A percentile compares a stretch with the other conserved stretches of the same genome.
Conservation (phyloP, 306 rosid genomes). For the Cicer bijugum region DNA sequence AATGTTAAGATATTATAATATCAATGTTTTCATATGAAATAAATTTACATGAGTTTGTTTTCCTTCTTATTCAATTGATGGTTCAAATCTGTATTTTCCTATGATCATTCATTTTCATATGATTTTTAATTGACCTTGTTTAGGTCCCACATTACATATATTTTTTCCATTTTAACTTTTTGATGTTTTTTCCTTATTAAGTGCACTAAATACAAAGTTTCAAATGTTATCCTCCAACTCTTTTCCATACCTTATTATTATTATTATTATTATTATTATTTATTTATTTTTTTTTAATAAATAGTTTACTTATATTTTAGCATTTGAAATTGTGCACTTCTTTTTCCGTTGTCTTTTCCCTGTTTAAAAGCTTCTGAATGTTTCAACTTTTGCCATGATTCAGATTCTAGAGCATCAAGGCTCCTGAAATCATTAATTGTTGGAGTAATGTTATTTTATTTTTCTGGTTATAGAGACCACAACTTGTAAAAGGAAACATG, state of each 20-base stretch:
- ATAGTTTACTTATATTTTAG: constrained; percentile 10
- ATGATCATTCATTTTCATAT: constrained; percentile 18
- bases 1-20: neutral
- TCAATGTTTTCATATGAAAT: constrained; percentile 10
- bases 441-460: constrained; percentile 34
- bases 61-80: constrained; percentile 10
- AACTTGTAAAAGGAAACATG: constrained; percentile 85
- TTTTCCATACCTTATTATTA: neutral
- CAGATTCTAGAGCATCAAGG: constrained; percentile 29
- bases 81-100: constrained; percentile 5
- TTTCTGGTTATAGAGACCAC: constrained; percentile 64
- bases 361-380: constrained; percentile 1
- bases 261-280: too few relatives aligned
- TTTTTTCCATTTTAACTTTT: constrained; percentile 19
- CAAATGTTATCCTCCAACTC: constrained; percentile 4
- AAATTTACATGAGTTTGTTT: neutral
- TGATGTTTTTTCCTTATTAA: constrained; percentile 23
- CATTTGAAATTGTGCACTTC: neutral
- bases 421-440: constrained; percentile 23
- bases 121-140: constrained; percentile 7
- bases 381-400: constrained; percentile 25
- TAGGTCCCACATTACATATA: neutral
- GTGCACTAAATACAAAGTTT: constrained; percentile 7
- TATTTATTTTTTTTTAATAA: too few relatives aligned
- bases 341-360: neutral